Evolutionary conservation across 495 filamentous ascomycete genomes (phyloP).

Genomic region (Pyrenopolyporus hunteri): DNA sequence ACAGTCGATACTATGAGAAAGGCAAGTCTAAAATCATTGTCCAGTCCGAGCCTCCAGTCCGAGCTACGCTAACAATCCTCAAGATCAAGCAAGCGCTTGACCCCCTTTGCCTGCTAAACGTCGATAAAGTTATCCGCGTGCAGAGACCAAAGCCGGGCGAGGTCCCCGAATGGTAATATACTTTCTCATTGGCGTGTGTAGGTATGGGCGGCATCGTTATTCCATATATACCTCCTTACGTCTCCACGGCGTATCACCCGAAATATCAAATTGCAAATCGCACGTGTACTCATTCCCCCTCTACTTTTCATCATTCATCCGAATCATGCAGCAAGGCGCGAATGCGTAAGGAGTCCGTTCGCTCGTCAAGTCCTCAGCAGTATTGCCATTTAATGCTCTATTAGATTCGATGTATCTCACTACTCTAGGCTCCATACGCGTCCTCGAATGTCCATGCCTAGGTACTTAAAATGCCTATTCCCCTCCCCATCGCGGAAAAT

Average conservation of each 20-base stretch:
- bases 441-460: not conserved
- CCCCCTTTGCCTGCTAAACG: constrained; percentile 77
- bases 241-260: not conserved
- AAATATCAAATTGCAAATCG: constrained; percentile 8
- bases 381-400: not conserved
- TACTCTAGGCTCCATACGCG: not conserved
- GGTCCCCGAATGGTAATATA: constrained; percentile 55
- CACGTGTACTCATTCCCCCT: not conserved
- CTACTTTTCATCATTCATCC: not conserved
- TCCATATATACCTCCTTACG: constrained; percentile 4
- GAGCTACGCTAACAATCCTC: constrained; percentile 9
- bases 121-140: constrained; percentile 77
- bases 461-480: no score
- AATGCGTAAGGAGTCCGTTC: not conserved
- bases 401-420: constrained; percentile 7
- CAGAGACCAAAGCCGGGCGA: constrained; percentile 60
- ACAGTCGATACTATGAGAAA: constrained; percentile 84
- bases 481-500: not conserved
- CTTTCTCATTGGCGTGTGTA: not conserved
- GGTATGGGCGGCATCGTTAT: constrained; percentile 4
- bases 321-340: not conserved
- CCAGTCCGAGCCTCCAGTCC: not conserved
- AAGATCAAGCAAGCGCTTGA: constrained; percentile 75
- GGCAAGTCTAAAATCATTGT: constrained; percentile 47
- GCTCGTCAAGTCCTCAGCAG: not conserved